These are phyloP conservation scores for Nemania sp. DNA, from an alignment of 2,329 filamentous ascomycete genomes.

Conservation along the genomic window DNA sequence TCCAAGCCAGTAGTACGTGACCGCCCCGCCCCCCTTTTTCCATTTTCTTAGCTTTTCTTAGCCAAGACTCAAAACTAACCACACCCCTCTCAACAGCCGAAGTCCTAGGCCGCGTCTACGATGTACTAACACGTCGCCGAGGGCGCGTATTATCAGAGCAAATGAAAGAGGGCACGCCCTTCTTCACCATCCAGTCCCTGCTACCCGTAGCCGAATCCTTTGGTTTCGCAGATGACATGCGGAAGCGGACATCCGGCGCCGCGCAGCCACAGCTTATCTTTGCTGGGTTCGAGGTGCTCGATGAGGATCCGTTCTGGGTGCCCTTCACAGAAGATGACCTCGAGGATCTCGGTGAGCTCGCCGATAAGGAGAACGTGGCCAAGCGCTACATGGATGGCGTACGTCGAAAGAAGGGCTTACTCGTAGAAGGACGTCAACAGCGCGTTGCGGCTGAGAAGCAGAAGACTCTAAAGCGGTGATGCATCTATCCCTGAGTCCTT, in stretches of 20 bases:
- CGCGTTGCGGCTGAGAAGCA: constrained; percentile 94
- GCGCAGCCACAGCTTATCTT: constrained; percentile 95
- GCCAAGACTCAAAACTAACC: constrained; percentile 19
- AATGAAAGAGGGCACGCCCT: constrained; percentile 94
- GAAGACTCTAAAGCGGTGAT: constrained; percentile 73
- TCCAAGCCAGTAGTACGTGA: constrained; percentile 85
- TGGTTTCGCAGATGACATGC: constrained; percentile 95
- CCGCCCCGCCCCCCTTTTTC: no score
- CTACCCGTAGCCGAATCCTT: constrained; percentile 95
- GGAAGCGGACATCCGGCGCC: constrained; percentile 90
- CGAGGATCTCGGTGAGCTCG: constrained; percentile 94
- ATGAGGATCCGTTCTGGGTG: constrained; percentile 98
- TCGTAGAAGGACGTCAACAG: constrained; percentile 81
- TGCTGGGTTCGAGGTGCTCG: constrained; percentile 89
- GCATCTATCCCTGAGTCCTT: not conserved
- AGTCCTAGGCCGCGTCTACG: constrained; percentile 94
- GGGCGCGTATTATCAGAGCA: constrained; percentile 90
- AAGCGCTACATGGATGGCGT: constrained; percentile 96
- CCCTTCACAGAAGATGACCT: constrained; percentile 96
- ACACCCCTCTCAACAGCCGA: constrained; percentile 68
- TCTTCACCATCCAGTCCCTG: constrained; percentile 91
- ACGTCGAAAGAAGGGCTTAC: constrained; percentile 84
- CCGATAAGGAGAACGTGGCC: constrained; percentile 94
- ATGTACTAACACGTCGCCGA: constrained; percentile 93
- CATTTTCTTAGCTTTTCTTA: not conserved